Conservation (phyloP, 176 grass and related monocot genomes). For the Luzula sylvatica region DNA sequence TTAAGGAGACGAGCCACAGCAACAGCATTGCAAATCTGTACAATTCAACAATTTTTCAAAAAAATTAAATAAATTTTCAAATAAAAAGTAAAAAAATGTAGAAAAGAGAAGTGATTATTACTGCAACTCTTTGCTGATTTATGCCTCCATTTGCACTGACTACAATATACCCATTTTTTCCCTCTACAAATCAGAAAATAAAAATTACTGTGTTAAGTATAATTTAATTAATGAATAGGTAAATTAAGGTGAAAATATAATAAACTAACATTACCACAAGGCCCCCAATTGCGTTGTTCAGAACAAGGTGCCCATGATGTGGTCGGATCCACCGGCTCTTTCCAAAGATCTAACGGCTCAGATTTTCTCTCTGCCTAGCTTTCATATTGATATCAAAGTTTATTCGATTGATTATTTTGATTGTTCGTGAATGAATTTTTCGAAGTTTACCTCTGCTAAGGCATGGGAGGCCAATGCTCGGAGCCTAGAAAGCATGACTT, state of each 20-base stretch:
- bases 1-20: conserved; percentile 71
- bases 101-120: conserved; percentile 35
- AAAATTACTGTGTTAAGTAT: too few relatives aligned
- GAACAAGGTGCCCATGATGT: conserved; percentile 69
- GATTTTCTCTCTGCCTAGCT: conserved; percentile 75
- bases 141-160: conserved; percentile 97
- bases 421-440: conserved; percentile 4
- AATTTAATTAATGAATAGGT: background rate
- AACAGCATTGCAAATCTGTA: conserved; percentile 97
- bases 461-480: conserved; percentile 73
- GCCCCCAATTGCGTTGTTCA: conserved; percentile 39
- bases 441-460: conserved; percentile 68
- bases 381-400: conserved; percentile 13
- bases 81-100: background rate
- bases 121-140: conserved; percentile 96
- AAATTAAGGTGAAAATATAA: background rate
- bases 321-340: conserved; percentile 64
- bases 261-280: conserved; percentile 30
- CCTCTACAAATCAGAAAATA: conserved; percentile 30
- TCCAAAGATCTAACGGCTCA: conserved; percentile 75
- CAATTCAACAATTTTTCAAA: conserved; percentile 9
- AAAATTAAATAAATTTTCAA: conserved; percentile 16
- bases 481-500: conserved; percentile 62
- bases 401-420: background rate
- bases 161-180: conserved; percentile 67